Evolutionary conservation across 148 eudicot species (phyloP).

Genomic region (Pharnaceum exiguum): DNA sequence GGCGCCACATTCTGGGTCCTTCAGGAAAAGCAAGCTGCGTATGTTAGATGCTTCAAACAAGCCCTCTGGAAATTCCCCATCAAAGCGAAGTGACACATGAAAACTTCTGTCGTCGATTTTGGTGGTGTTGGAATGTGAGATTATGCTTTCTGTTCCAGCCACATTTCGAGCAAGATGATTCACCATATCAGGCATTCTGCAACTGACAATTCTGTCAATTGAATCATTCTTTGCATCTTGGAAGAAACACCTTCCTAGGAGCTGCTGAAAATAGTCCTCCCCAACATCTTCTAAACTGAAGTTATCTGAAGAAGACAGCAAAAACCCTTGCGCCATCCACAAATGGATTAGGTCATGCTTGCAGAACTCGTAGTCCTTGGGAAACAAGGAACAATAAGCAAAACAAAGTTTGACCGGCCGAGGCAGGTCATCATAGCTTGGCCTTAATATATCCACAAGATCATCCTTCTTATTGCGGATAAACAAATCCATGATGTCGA

Average conservation of each 20-base stretch:
- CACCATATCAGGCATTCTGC: neutral
- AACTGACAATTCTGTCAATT: neutral
- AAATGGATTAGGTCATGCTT: slow-evolving; percentile 1
- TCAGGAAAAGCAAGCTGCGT: neutral
- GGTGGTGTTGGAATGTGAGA: neutral
- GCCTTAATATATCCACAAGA: neutral
- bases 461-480: neutral
- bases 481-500: neutral
- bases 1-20: neutral
- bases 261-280: neutral
- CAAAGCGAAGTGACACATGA: neutral
- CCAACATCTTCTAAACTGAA: neutral
- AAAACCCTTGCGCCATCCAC: no score
- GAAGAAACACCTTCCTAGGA: neutral
- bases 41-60: neutral
- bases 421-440: neutral
- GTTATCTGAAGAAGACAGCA: no score
- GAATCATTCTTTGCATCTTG: neutral
- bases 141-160: neutral
- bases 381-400: slow-evolving; percentile 19
- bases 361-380: slow-evolving; percentile 2
- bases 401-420: neutral
- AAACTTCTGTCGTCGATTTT: neutral
- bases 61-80: neutral
- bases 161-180: neutral